Conservation (phyloP, 1,139 yeast genomes). For the Scheffersomyces stambukii region DNA sequence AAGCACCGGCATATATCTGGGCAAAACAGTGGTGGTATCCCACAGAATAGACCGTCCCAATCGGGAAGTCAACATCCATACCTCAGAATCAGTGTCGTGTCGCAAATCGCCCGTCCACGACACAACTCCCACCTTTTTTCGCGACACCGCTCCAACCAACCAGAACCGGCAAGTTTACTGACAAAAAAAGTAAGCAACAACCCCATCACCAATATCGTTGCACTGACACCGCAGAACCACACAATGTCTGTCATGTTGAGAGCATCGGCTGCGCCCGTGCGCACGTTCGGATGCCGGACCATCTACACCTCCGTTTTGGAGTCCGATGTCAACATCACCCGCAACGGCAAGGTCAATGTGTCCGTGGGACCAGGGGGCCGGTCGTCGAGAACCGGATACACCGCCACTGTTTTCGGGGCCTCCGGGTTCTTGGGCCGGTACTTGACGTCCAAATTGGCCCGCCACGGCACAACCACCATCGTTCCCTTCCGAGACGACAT, state of each 20-base stretch:
- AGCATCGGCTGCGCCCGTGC: conserved; percentile 17
- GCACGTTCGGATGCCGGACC: conserved; percentile 24
- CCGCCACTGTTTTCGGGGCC: conserved; percentile 87
- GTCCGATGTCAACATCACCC: conserved; percentile 69
- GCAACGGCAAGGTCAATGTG: conserved; percentile 68
- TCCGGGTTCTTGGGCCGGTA: conserved; percentile 77
- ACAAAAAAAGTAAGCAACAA: conserved; percentile 1
- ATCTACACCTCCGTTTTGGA: conserved; percentile 42
- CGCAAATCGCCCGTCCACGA: conserved; percentile 1
- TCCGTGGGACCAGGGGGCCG: conserved; percentile 77
- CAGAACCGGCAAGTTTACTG: conserved; percentile 13
- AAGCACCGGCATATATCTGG: too few relatives aligned
- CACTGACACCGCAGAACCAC: not conserved
- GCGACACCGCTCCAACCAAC: conserved; percentile 22
- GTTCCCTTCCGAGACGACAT: conserved; percentile 80
- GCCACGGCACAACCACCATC: conserved; percentile 75
- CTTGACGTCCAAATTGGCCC: conserved; percentile 66
- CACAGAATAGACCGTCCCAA: too few relatives aligned
- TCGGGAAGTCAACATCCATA: too few relatives aligned
- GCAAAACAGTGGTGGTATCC: too few relatives aligned
- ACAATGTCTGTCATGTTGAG: conserved; percentile 23
- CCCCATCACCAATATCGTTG: not conserved
- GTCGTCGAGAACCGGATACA: conserved; percentile 86
- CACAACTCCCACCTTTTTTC: conserved; percentile 4
- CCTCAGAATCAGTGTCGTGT: too few relatives aligned